Conservation (phyloP, 192 early-diverging fungal species). For the Backusella parvicylindrica region DNA sequence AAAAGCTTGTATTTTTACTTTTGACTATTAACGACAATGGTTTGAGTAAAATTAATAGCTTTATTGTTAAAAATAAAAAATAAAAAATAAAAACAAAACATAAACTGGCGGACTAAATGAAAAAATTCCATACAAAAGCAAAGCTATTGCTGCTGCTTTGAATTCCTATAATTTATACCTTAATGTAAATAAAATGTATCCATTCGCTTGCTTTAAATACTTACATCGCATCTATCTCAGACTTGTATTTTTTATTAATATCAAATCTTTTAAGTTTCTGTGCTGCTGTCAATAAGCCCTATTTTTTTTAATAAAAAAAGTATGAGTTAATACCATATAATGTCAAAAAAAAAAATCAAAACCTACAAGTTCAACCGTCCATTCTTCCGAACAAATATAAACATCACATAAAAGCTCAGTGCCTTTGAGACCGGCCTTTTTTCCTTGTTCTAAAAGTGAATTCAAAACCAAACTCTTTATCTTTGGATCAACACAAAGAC, state of each 20-base stretch:
- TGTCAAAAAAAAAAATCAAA: constrained; percentile 9
- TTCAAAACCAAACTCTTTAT: constrained; percentile 49
- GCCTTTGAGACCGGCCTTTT: constrained; percentile 61
- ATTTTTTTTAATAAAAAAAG: neutral
- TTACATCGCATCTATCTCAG: constrained; percentile 55
- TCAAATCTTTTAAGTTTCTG: constrained; percentile 86
- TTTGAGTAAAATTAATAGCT: neutral
- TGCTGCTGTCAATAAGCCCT: constrained; percentile 86
- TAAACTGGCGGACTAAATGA: neutral
- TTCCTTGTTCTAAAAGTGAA: constrained; percentile 50
- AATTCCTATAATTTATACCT: neutral
- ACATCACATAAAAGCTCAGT: constrained; percentile 73
- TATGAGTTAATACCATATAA: neutral
- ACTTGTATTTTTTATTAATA: constrained; percentile 64
- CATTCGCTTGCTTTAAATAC: neutral
- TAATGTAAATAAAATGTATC: neutral
- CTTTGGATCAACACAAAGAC: constrained; percentile 50
- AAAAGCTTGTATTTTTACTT: neutral
- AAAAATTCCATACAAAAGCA: neutral
- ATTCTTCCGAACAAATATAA: constrained; percentile 70
- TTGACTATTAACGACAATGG: neutral
- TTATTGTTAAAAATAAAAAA: neutral
- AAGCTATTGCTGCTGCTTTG: neutral
- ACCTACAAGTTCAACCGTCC: constrained; percentile 84
- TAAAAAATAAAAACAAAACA: neutral